phyloP scores from a whole-genome alignment of 148 eudicot genomes.

The Chenopodium quinoa region DNA sequence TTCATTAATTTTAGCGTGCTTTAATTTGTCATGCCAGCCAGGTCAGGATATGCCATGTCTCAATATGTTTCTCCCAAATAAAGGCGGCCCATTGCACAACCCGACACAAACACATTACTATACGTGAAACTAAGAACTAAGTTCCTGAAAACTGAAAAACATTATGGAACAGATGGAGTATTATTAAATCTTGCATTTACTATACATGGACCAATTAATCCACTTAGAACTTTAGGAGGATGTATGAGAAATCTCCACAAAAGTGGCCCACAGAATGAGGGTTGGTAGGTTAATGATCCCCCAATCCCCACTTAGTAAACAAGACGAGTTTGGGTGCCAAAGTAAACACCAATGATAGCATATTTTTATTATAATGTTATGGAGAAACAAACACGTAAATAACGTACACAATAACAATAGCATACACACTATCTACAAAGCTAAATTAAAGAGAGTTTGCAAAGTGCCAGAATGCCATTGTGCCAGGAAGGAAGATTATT shows the following conservation, averaged over 20 bases:
- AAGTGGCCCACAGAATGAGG: conserved; percentile 27
- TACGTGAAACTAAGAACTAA: too few species aligned
- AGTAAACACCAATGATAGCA: conserved; percentile 10
- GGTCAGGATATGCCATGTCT: too few species aligned
- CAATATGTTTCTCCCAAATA: too few species aligned
- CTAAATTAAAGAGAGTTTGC: not conserved
- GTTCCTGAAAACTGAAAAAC: too few species aligned
- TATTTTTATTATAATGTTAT: not conserved
- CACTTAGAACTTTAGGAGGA: not conserved
- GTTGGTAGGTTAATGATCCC: conserved; percentile 35
- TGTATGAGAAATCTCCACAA: not conserved
- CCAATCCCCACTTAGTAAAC: conserved; percentile 34
- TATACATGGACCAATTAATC: not conserved
- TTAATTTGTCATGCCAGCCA: too few species aligned
- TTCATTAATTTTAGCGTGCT: too few species aligned
- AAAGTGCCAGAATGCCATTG: conserved; percentile 23
- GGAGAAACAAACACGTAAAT: conserved; percentile 13
- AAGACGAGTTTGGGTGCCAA: conserved; percentile 25
- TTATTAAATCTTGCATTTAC: too few species aligned
- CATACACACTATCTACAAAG: not conserved
- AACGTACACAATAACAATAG: not conserved
- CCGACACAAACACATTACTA: too few species aligned
- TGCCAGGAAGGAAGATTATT: conserved; percentile 5
- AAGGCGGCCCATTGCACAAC: too few species aligned
- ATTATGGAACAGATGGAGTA: too few species aligned